Percentiles rank a stretch among this genome's conserved stretches.
Evolutionary conservation across 208 protist species (phyloP).

Genomic region (Leishmania amazonensis): DNA sequence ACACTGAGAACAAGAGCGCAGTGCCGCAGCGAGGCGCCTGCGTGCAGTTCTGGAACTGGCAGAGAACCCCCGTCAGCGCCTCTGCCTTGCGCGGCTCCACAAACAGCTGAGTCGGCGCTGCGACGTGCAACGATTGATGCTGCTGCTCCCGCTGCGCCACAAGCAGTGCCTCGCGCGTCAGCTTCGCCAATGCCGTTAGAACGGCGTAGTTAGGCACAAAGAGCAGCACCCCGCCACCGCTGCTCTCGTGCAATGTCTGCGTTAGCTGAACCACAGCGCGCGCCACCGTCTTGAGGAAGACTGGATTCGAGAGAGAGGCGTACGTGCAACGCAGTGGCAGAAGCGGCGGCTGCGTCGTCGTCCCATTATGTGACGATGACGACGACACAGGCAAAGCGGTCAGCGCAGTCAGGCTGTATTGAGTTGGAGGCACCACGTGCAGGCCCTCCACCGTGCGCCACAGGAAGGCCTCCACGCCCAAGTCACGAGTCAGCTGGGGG

Average conservation of each 20-base stretch:
- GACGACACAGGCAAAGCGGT: conserved; percentile 15
- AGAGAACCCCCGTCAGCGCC: conserved; percentile 32
- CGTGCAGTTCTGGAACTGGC: conserved; percentile 27
- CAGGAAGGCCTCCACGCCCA: conserved; percentile 43
- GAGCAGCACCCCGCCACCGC: conserved; percentile 87
- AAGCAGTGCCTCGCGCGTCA: conserved; percentile 24
- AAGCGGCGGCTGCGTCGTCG: background rate
- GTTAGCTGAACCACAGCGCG: conserved; percentile 46
- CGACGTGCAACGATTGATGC: background rate
- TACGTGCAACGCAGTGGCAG: conserved; percentile 67
- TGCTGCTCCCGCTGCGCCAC: background rate
- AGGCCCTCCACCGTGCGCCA: conserved; percentile 40
- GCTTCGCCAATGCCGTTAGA: conserved; percentile 32
- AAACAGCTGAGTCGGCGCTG: conserved; percentile 19
- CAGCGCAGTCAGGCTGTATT: conserved; percentile 43
- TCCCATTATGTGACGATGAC: background rate
- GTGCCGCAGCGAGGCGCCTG: conserved; percentile 15
- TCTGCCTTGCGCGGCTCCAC: conserved; percentile 36
- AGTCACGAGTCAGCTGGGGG: conserved; percentile 71
- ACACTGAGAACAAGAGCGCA: conserved; percentile 88
- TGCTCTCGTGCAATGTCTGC: conserved; percentile 27
- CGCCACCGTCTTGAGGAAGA: conserved; percentile 57
- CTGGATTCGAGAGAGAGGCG: conserved; percentile 32
- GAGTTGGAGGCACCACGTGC: conserved; percentile 47
- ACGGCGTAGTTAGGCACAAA: conserved; percentile 92